A percentile compares a stretch with the other conserved stretches of the same genome.
Evolutionary conservation across 2,329 filamentous ascomycete species (phyloP).

Genomic region (Chaetothyriales sp.): DNA sequence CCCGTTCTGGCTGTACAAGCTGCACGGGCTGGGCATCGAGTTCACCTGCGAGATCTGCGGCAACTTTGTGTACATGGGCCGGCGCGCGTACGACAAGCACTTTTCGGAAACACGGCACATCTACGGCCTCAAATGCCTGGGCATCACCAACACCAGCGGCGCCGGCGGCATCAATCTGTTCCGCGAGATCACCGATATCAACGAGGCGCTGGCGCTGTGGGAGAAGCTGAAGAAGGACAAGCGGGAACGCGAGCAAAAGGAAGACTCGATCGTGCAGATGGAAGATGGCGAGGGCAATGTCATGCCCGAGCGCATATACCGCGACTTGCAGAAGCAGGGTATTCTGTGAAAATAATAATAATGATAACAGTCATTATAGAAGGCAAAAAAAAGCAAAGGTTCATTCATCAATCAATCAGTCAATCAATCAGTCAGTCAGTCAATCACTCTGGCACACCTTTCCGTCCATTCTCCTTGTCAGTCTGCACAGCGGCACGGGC

Average conservation of each 20-base stretch:
- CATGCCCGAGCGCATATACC: slow-evolving; percentile 97
- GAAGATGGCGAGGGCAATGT: slow-evolving; percentile 95
- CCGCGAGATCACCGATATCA: slow-evolving; percentile 82
- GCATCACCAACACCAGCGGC: slow-evolving; percentile 46
- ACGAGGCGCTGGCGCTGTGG: slow-evolving; percentile 78
- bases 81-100: slow-evolving; percentile 93
- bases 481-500: slow-evolving; percentile 31
- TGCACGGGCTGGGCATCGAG: slow-evolving; percentile 88
- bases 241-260: slow-evolving; percentile 52
- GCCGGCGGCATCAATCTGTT: slow-evolving; percentile 63
- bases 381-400: no score
- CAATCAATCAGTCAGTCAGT: slow-evolving; percentile 1
- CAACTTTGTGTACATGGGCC: slow-evolving; percentile 97
- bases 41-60: slow-evolving; percentile 94
- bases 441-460: slow-evolving; percentile 1
- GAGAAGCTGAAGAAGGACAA: slow-evolving; percentile 77
- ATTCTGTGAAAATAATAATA: slow-evolving; percentile 41
- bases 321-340: slow-evolving; percentile 85
- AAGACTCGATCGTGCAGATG: slow-evolving; percentile 66
- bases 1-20: slow-evolving; percentile 95
- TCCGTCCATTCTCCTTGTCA: slow-evolving; percentile 32
- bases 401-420: background rate
- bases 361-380: no score
- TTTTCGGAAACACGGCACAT: slow-evolving; percentile 91
- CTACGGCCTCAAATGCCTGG: slow-evolving; percentile 82